phyloP scores from a whole-genome alignment of 805 yeast genomes.

The Candida pseudofarinosa region DNA sequence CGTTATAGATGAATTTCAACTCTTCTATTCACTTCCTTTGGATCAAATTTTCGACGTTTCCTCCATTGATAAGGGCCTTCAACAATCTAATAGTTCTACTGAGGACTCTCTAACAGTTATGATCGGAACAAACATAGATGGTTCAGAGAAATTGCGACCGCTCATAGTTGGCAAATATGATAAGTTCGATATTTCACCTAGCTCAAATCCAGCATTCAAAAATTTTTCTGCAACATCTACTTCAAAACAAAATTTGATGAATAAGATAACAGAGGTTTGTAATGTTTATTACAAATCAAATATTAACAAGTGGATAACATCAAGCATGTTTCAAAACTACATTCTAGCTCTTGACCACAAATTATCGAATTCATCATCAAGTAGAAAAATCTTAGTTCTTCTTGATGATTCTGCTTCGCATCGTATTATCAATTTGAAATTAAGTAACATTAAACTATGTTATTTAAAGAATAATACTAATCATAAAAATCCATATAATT shows the following conservation, averaged over 20 bases:
- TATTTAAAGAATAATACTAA: slow-evolving; percentile 36
- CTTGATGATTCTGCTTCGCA: slow-evolving; percentile 63
- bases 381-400: slow-evolving; percentile 50
- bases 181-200: slow-evolving; percentile 31
- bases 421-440: slow-evolving; percentile 43
- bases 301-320: slow-evolving; percentile 59
- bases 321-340: slow-evolving; percentile 61
- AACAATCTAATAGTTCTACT: slow-evolving; percentile 32
- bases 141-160: slow-evolving; percentile 59
- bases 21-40: slow-evolving; percentile 56
- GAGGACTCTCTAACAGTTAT: slow-evolving; percentile 49
- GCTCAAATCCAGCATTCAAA: slow-evolving; percentile 19
- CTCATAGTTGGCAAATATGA: slow-evolving; percentile 58
- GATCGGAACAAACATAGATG: slow-evolving; percentile 61
- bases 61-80: slow-evolving; percentile 39
- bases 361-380: slow-evolving; percentile 37
- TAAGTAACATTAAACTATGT: slow-evolving; percentile 30
- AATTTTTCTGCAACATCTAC: slow-evolving; percentile 8
- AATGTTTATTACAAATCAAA: slow-evolving; percentile 56
- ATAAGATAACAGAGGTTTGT: slow-evolving; percentile 48
- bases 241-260: slow-evolving; percentile 17
- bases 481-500: slow-evolving; percentile 33
- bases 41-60: slow-evolving; percentile 52
- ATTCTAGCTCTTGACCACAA: slow-evolving; percentile 57
- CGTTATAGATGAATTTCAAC: slow-evolving; percentile 56